Evolutionary conservation across 257 asterid genomes (phyloP), one percentile per base, ranked within the genome.

Genomic region (Rubia yunnanensis): DNA sequence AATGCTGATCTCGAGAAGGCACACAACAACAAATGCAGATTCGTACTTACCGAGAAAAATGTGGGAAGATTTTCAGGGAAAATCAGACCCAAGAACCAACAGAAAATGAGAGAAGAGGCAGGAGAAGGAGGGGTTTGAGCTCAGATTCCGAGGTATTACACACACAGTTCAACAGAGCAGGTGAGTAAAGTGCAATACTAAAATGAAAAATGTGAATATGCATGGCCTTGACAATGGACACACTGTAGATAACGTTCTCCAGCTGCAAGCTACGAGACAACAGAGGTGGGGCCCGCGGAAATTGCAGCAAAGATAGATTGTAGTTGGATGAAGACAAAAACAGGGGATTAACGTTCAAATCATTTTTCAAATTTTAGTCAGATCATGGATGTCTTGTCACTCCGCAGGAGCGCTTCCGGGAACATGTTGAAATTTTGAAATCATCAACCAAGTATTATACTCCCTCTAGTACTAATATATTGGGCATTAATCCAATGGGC

Each of bases 41-140:
- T 59, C 66, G 68, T 64, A 52, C 86, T 79, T 77, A 82, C 86
- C 86, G 59, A 66, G 52, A 66, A 74, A 76, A 65, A 65, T 34
- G 8, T 46, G 31, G 17, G 56, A 0, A 52, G 70, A 24, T 31
- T 52, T 52, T 65, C 69, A 65, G 70, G 24, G 18, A 52, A 17
- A 18, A 50, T 14, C 62, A 52, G 56, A 50, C 44, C 49, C 22
- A 32, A 52, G 62, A 7, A 20, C 7, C 59, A 52, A 53, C 52
- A 52, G 34, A 18, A 44, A 64, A 27, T 18, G 15, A 17, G 2
- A 57, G 60, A 23, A 56, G 13, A 27, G 23, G 66, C 59, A 24
- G 35, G 61, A 50, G 68, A 60, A 26, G 49, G 24, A 35, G 35
- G 18, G 48, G 31, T 24, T 30, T 23, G 60, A 65, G 67, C 67